Conservation (phyloP, 768 basidiomycete species). For the Steccherinum ochraceum region DNA sequence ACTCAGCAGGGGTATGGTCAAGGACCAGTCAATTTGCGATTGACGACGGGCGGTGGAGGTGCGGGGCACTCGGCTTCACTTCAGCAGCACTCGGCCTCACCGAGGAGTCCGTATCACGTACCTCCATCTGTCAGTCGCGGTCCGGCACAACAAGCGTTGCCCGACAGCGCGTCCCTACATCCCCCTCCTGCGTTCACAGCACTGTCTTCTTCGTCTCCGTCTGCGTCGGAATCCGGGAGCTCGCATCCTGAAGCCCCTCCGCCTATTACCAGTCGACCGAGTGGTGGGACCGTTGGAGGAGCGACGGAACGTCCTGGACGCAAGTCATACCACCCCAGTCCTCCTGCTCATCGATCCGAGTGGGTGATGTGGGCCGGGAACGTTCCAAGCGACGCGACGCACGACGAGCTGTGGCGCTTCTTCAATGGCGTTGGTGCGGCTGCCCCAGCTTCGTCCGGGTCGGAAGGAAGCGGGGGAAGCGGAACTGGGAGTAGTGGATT, state of each 20-base stretch:
- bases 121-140: not conserved
- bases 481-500: not conserved
- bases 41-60: not conserved
- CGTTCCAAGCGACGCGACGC: slow-evolving; percentile 74
- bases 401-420: slow-evolving; percentile 83
- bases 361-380: slow-evolving; percentile 99
- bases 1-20: not conserved
- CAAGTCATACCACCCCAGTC: slow-evolving; percentile 61
- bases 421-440: slow-evolving; percentile 39
- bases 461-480: not conserved
- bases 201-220: no score
- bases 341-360: slow-evolving; percentile 70
- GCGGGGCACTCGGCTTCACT: not conserved
- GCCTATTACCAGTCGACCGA: no score
- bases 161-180: not conserved
- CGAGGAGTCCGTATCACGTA: not conserved
- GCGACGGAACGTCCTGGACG: slow-evolving; percentile 24
- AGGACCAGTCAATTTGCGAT: not conserved
- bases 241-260: no score
- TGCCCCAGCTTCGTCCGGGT: slow-evolving; percentile 15
- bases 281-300: not conserved
- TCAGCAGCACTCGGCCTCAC: not conserved
- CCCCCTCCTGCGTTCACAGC: no score
- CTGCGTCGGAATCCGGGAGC: no score
- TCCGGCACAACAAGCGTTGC: not conserved